phyloP scores from a whole-genome alignment of 768 basidiomycete species.

The Goffeauzyma gilvescens region DNA sequence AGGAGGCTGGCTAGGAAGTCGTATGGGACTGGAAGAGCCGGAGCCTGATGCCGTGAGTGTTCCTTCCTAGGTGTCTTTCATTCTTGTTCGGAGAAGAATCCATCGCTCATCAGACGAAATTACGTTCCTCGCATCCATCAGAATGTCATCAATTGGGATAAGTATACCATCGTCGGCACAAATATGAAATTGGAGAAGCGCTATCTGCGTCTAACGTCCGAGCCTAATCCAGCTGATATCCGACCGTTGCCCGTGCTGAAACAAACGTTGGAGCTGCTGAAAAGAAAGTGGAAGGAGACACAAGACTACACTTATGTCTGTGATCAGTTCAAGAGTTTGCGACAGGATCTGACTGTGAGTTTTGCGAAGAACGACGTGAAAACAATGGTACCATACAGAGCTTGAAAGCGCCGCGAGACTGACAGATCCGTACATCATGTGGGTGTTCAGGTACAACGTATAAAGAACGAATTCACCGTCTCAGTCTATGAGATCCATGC shows the following conservation, averaged over 20 bases:
- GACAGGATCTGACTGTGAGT: constrained; percentile 91
- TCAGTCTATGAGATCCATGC: constrained; percentile 97
- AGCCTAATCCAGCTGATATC: constrained; percentile 84
- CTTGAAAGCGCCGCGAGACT: no score
- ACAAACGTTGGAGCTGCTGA: constrained; percentile 67
- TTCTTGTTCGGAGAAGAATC: constrained; percentile 3
- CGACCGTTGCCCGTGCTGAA: constrained; percentile 69
- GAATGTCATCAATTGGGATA: constrained; percentile 97
- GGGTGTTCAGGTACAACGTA: constrained; percentile 66
- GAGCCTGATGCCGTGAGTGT: constrained; percentile 31
- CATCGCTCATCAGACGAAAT: no score
- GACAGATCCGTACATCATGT: no score
- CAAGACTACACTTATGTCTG: constrained; percentile 82
- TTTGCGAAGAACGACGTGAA: no score
- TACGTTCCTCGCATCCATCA: no score
- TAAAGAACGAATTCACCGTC: constrained; percentile 95
- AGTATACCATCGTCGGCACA: constrained; percentile 81
- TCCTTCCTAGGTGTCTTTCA: background rate
- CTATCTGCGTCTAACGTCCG: constrained; percentile 84
- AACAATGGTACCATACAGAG: no score
- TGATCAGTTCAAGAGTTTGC: constrained; percentile 90
- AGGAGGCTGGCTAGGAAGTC: constrained; percentile 16
- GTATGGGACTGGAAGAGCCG: constrained; percentile 23
- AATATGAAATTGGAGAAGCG: constrained; percentile 81
- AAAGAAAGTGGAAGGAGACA: constrained; percentile 58